A percentile compares a stretch with the other conserved stretches of the same genome.
Conservation (phyloP, 2,329 filamentous ascomycete species). For the Berkeleyomyces rouxiae region DNA sequence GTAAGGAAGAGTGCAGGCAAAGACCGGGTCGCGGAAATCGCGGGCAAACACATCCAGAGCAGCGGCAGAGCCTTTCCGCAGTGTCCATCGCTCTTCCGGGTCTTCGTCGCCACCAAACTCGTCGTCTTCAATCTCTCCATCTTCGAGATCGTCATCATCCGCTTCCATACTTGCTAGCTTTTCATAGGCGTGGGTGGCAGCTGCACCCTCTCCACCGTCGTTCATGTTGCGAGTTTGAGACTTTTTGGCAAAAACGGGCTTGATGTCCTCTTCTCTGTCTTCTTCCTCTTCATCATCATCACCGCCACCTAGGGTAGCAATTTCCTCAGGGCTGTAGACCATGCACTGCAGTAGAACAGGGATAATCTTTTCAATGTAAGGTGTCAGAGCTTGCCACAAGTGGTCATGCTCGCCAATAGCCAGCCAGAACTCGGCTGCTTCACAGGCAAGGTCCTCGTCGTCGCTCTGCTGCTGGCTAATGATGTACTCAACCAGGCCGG, state of each 20-base stretch:
- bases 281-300: slow-evolving; percentile 84
- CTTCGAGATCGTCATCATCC: slow-evolving; percentile 57
- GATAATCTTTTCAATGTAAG: slow-evolving; percentile 69
- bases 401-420: slow-evolving; percentile 77
- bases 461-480: slow-evolving; percentile 74
- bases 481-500: slow-evolving; percentile 82
- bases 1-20: slow-evolving; percentile 83
- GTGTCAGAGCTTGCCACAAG: slow-evolving; percentile 58
- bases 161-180: slow-evolving; percentile 40
- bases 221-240: slow-evolving; percentile 34
- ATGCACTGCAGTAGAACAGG: slow-evolving; percentile 85
- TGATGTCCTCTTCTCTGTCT: slow-evolving; percentile 79
- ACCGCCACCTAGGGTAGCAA: slow-evolving; percentile 65
- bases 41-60: slow-evolving; percentile 86
- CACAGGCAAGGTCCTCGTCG: slow-evolving; percentile 78
- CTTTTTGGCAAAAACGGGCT: slow-evolving; percentile 73
- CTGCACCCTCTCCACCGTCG: slow-evolving; percentile 30
- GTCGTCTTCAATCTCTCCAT: slow-evolving; percentile 67
- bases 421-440: slow-evolving; percentile 96
- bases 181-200: slow-evolving; percentile 25
- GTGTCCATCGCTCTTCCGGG: slow-evolving; percentile 84
- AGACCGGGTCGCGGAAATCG: slow-evolving; percentile 76
- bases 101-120: slow-evolving; percentile 63
- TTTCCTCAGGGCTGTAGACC: slow-evolving; percentile 92
- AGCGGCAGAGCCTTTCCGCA: slow-evolving; percentile 92